Percentiles rank a stretch among this genome's conserved stretches.
Evolutionary conservation across 2,329 filamentous ascomycete genomes (phyloP).

Genomic region (Ophiosphaerella narmari): DNA sequence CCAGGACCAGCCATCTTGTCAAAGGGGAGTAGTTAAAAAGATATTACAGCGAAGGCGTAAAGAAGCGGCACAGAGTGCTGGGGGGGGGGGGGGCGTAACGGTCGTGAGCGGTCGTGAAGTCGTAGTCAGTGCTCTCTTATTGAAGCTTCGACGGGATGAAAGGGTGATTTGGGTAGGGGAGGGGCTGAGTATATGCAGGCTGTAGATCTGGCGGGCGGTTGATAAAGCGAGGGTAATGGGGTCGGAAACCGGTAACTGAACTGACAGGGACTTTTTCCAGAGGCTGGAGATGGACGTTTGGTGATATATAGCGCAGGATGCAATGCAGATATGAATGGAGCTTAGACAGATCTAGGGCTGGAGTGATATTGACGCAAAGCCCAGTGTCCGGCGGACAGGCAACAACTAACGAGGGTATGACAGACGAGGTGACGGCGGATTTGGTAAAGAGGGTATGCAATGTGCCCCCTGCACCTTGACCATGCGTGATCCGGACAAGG

Average conservation of each 20-base stretch:
- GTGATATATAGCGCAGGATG: slow-evolving; percentile 42
- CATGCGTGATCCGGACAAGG: slow-evolving; percentile 46
- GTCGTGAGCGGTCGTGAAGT: slow-evolving; percentile 17
- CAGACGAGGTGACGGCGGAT: slow-evolving; percentile 41
- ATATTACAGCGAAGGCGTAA: slow-evolving; percentile 18
- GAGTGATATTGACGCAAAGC: slow-evolving; percentile 35
- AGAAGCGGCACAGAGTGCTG: slow-evolving; percentile 14
- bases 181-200: slow-evolving; percentile 41
- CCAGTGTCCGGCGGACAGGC: slow-evolving; percentile 28
- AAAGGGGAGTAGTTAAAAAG: slow-evolving; percentile 4
- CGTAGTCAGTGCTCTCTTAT: slow-evolving; percentile 12
- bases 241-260: slow-evolving; percentile 40
- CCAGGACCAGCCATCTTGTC: slow-evolving; percentile 83
- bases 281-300: slow-evolving; percentile 38
- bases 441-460: slow-evolving; percentile 41
- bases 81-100: slow-evolving; percentile 13
- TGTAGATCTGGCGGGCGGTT: slow-evolving; percentile 36
- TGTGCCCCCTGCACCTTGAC: slow-evolving; percentile 40
- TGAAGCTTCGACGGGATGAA: slow-evolving; percentile 12
- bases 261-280: slow-evolving; percentile 27
- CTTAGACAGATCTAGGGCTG: slow-evolving; percentile 40
- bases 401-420: slow-evolving; percentile 23
- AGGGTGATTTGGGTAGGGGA: slow-evolving; percentile 27
- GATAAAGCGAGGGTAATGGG: slow-evolving; percentile 39
- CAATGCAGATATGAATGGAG: slow-evolving; percentile 31